Conservation (phyloP, 768 basidiomycete genomes). For the Phanerochaete carnosa region DNA sequence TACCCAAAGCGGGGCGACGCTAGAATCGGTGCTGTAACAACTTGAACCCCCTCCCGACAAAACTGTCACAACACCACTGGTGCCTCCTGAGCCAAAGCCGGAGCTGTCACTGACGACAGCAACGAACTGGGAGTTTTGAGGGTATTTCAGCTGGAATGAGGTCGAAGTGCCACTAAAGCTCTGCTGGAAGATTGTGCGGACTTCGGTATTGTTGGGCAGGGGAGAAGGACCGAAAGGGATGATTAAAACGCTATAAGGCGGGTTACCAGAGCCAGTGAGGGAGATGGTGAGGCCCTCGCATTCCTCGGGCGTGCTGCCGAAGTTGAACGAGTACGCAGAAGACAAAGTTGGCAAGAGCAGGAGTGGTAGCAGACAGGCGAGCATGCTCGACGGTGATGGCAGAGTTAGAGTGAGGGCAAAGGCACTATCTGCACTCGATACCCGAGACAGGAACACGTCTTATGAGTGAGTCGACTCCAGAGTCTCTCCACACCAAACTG, state of each 20-base stretch:
- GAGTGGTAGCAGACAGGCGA: slow-evolving; percentile 8
- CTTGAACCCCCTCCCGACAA: slow-evolving; percentile 44
- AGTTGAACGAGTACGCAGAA: slow-evolving; percentile 40
- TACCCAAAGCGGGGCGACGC: slow-evolving; percentile 50
- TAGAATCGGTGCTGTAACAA: slow-evolving; percentile 54
- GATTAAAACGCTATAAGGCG: slow-evolving; percentile 67
- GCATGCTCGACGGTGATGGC: slow-evolving; percentile 3
- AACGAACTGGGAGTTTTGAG: slow-evolving; percentile 68
- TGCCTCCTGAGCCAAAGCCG: slow-evolving; percentile 72
- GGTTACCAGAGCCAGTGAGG: slow-evolving; percentile 57
- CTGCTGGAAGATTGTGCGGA: slow-evolving; percentile 53
- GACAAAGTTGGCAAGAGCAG: slow-evolving; percentile 27
- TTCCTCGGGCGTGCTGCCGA: slow-evolving; percentile 52
- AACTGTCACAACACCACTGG: slow-evolving; percentile 64
- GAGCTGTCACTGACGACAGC: slow-evolving; percentile 57
- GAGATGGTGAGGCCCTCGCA: slow-evolving; percentile 60
- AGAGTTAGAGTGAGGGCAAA: not conserved
- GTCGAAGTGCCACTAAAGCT: slow-evolving; percentile 43
- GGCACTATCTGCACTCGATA: not conserved
- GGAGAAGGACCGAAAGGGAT: slow-evolving; percentile 66
- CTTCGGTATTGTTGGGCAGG: slow-evolving; percentile 59
- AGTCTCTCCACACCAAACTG: not conserved
- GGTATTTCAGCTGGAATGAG: slow-evolving; percentile 60
- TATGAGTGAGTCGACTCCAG: not conserved
- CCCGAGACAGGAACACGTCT: not conserved